Conservation (phyloP, 2,329 filamentous ascomycete genomes). For the Diaporthe ilicicola region DNA sequence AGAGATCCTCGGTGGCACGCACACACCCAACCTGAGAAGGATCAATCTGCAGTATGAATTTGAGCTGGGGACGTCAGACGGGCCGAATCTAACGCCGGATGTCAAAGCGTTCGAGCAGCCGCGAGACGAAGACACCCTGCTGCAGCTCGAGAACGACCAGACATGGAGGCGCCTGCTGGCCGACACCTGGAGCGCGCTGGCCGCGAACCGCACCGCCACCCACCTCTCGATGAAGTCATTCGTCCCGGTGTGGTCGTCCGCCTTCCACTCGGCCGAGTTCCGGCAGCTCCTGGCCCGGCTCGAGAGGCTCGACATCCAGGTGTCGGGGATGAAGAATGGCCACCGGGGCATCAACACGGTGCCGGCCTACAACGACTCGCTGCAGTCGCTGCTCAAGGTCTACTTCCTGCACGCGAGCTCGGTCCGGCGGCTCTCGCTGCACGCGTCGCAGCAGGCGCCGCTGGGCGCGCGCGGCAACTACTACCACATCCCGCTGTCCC, state of each 20-base stretch:
- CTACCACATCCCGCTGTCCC: conserved; percentile 32
- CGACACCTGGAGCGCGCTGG: conserved; percentile 29
- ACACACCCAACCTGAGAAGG: conserved; percentile 22
- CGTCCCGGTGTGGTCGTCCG: conserved; percentile 30
- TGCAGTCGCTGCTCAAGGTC: conserved; percentile 32
- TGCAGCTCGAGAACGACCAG: conserved; percentile 32
- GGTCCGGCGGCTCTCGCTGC: conserved; percentile 25
- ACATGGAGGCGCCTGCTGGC: conserved; percentile 30
- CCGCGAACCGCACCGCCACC: conserved; percentile 25
- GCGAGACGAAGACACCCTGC: conserved; percentile 28
- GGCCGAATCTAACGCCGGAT: conserved; percentile 9
- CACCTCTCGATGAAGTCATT: conserved; percentile 27
- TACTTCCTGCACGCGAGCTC: conserved; percentile 32
- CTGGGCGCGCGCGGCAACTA: conserved; percentile 28
- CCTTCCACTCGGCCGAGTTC: conserved; percentile 27
- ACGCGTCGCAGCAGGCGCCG: conserved; percentile 30
- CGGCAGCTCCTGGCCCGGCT: conserved; percentile 23
- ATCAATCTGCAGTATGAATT: conserved; percentile 30
- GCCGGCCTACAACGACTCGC: conserved; percentile 29
- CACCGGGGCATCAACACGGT: conserved; percentile 32
- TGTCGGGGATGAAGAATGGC: conserved; percentile 29
- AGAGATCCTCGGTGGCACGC: conserved; percentile 27
- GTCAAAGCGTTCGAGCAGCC: conserved; percentile 27
- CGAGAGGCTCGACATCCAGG: conserved; percentile 26
- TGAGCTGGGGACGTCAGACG: conserved; percentile 11